Conservation (phyloP, 768 basidiomycete species). For the Tylopilus rubrobrunneus region DNA sequence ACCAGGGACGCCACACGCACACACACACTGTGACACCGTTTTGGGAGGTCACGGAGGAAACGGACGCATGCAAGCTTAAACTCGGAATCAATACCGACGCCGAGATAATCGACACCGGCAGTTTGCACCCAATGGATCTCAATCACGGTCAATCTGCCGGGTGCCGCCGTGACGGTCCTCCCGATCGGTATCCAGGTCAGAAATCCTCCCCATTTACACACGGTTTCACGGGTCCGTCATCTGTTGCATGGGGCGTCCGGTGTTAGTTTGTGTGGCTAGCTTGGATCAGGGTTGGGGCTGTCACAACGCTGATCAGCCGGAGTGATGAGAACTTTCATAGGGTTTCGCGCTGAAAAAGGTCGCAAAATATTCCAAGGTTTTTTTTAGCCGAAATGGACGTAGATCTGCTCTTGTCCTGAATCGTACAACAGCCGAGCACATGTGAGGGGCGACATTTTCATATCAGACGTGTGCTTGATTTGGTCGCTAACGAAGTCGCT, state of each 20-base stretch:
- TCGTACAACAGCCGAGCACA: conserved; percentile 28
- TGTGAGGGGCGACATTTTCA: conserved; percentile 31
- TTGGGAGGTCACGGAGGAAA: conserved; percentile 20
- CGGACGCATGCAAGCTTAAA: conserved; percentile 22
- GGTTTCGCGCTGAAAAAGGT: conserved; percentile 14
- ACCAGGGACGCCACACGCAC: conserved; percentile 18
- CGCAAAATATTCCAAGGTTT: background rate
- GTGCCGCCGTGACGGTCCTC: conserved; percentile 22
- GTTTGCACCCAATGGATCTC: conserved; percentile 3
- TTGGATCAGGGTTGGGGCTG: conserved; percentile 17
- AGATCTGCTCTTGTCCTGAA: conserved; percentile 26
- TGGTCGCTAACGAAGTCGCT: conserved; percentile 28
- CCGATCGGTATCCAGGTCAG: conserved; percentile 20
- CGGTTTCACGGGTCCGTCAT: conserved; percentile 15
- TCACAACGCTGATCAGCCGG: conserved; percentile 16
- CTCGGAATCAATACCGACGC: conserved; percentile 23
- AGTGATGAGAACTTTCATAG: conserved; percentile 10
- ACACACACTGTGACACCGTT: conserved; percentile 9
- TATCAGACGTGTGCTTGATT: conserved; percentile 32
- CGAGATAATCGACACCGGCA: conserved; percentile 20
- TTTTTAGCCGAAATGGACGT: conserved; percentile 22
- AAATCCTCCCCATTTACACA: conserved; percentile 8
- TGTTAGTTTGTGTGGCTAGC: conserved; percentile 7
- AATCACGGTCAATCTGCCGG: conserved; percentile 21
- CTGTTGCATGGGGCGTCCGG: conserved; percentile 10